Base-by-base conservation (phyloP, 2,329 filamentous ascomycete genomes). In the Neonectria hederae region DNA sequence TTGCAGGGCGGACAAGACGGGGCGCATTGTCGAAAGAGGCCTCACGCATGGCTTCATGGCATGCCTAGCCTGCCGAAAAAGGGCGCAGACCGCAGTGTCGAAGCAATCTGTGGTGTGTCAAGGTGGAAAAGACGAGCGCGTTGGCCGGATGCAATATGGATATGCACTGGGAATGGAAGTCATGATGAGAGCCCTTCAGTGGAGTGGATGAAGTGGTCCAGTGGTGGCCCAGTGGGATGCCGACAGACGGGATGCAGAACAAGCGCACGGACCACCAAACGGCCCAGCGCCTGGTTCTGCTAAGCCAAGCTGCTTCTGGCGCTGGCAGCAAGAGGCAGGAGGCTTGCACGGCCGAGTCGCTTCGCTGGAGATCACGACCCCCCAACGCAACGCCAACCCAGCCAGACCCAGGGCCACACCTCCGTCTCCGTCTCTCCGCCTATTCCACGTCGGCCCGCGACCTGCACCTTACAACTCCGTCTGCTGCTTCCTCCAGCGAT, bases 11-110 rank as follows among this genome's bases (percentile, higher is more conserved):
- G 66, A 70, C 57, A 75, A 66, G 68, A 68, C 69, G 54, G 56
- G 69, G 69, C 70, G 72, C 71, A 74, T 69, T 57, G 70, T 63
- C 48, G 68, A 68, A 58, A 72, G 63, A 35, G 72, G 53, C 38
- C 67, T 64, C 61, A 59, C 63, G 68, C 74, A 78, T 72, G 66
- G 62, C 66, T 71, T 71, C 78, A 80, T 80, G 62, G 67, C 69
- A 74, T 68, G 53, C 40, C 59, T 17, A 64, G 55, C 60, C 38
- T 68, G 66, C 63, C 66, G 65, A 65, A 51, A 32, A 42, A 21
- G 8, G 59, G 55, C 62, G 62, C 40, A 65, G 69, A 62, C 48
- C 13, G 46, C 38, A 46, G 35, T 13, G 26, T 52, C 49, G 43
- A 53, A 45, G 55, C 30, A 48, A 57, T 46, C 9, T 6, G 53